These are phyloP conservation scores for Plantago coronopus DNA, from an alignment of 305 asterid genomes.

Conservation along the genomic window DNA sequence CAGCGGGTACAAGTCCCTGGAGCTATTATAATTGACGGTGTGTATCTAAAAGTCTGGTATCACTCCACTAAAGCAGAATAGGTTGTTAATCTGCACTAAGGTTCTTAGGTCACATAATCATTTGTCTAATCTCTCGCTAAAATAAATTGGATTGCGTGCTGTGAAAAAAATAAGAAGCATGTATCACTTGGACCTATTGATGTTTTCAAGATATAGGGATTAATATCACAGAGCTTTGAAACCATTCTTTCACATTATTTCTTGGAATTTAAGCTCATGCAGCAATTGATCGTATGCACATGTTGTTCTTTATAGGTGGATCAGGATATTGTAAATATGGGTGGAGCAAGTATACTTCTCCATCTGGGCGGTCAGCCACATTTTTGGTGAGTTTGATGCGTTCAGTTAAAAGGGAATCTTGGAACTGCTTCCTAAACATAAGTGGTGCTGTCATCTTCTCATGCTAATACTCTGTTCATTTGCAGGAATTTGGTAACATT, in stretches of 20 bases:
- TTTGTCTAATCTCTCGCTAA: background rate
- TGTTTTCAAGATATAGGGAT: constrained; percentile 6
- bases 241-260: constrained; percentile 12
- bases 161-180: background rate
- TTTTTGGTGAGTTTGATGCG: constrained; percentile 58
- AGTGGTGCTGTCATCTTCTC: constrained; percentile 22
- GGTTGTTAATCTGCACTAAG: background rate
- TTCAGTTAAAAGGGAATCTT: background rate
- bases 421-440: constrained; percentile 20
- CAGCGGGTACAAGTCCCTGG: constrained; percentile 81
- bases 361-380: constrained; percentile 93
- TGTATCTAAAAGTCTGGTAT: constrained; percentile 19
- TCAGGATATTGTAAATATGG: constrained; percentile 97
- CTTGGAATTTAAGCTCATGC: constrained; percentile 8
- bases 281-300: constrained; percentile 9
- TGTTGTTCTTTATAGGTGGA: constrained; percentile 53
- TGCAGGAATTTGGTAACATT: constrained; percentile 93
- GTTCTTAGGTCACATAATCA: no score
- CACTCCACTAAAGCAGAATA: constrained; percentile 5
- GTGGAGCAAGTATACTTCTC: constrained; percentile 89
- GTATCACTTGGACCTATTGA: constrained; percentile 10
- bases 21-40: constrained; percentile 85
- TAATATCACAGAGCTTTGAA: constrained; percentile 7
- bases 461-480: constrained; percentile 16
- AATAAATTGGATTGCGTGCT: background rate